Base-by-base conservation (phyloP, 441 rosid genomes). In the Croton setiger region DNA sequence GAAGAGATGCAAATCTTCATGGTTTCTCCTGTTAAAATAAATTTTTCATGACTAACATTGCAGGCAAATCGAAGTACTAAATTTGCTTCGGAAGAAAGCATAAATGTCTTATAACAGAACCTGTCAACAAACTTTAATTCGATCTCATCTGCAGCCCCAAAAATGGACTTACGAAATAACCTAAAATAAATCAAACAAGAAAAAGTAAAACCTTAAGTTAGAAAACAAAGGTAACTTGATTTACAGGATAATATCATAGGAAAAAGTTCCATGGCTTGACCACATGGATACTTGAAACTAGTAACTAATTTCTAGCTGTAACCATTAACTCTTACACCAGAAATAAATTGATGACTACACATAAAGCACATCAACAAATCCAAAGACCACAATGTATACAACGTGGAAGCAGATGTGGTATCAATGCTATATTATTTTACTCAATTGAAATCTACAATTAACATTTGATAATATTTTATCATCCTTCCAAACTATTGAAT, bases 91-190 rank as follows among this genome's bases (percentile, higher is more conserved):
- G 23, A 64, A 72, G 48, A 68, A 51, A 63, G 27, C 52, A 37
- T 31, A 35, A 9, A 36, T 4, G n/a, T 67, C 63, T 35, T 55
- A 27, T 27, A 11, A 47, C 31, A 65, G 58, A 72, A 94, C 98
- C 98, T 94, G 89, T 90, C 85, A 93, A 94, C 60, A 75, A 94
- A 94, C 87, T 76, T 94, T 76, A 94, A 70, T 74, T 94, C 98
- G 37, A 94, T 86, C 79, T 91, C 98, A 86, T 94, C 98, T 15
- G 98, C 97, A 53, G 80, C 93, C 11, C 98, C 98, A 75, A 94
- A 94, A 65, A 94, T 91, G 43, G 86, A 87, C 77, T 91, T 94
- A 41, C 98, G 97, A 69, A 94, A 94, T 68, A 94, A 74, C 88
- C 98, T 91, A 59, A 74, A 58, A 64, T 54, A 62, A 78, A 45